Evolutionary conservation across 164 flowering plant species (phyloP), one percentile per base, ranked within the genome.

Genomic region (Akebia trifoliata): DNA sequence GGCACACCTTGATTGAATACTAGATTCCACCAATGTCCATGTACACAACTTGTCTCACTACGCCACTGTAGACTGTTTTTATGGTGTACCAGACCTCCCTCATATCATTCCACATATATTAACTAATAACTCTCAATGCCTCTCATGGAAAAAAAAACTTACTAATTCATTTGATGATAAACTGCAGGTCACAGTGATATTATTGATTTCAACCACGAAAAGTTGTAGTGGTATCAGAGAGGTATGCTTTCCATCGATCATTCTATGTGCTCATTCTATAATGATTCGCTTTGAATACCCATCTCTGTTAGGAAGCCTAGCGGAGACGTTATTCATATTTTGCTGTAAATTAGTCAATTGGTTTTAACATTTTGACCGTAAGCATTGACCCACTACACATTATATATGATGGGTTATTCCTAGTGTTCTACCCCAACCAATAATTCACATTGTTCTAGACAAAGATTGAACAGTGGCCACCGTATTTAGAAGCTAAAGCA

Each of bases 161-260:
- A 38, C 42, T 12, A 32, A 35, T 58, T 64, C 9, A 6, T 28
- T 52, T 65, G 30, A 21, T 65, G 63, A 25, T 2, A 21, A 49
- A 66, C 21, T 72, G 77, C 75, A 72, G 79, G 81, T 42, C 62
- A 63, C 66, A 53, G 18, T 30, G 74, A 72, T 50, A 52, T 74
- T 28, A 57, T 76, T 43, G 56, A 67, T 42, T 70, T 76, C 43
- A 49, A 38, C 20, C 60, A 62, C 40, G 55, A 59, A 58, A 43
- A 53, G 31, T 57, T 39, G n/a, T 36, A 44, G 21, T 49, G 61
- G 54, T 66, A 12, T 50, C 31, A 42, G 43, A 56, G 21, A 20
- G 44, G 67, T 57, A 56, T 12, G 30, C 4, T 54, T 21, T 21
- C 44, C 21, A 14, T 35, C 20, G 14, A 53, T 28, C 5, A 17